phyloP scores from a whole-genome alignment of 2,329 filamentous ascomycete genomes.

The Sporothrix variecibatus region DNA sequence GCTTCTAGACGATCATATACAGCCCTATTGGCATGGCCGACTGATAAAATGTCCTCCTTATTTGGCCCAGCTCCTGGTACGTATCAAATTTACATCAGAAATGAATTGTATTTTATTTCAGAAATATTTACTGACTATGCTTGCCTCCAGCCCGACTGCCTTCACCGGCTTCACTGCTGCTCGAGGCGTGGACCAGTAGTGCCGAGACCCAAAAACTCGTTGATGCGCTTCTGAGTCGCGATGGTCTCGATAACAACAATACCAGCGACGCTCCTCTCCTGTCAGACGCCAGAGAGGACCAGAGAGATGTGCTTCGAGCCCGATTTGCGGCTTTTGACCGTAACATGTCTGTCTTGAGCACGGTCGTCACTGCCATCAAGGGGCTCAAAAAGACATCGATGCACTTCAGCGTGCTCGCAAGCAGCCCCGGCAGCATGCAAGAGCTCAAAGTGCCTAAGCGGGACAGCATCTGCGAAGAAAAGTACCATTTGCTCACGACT shows the following conservation, averaged over 20 bases:
- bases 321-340: constrained; percentile 27
- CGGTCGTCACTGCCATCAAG: constrained; percentile 28
- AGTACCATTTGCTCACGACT: neutral
- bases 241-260: neutral
- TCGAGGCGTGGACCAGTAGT: constrained; percentile 30
- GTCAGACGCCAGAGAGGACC: neutral
- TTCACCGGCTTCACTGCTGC: constrained; percentile 24
- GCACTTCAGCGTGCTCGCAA: constrained; percentile 11
- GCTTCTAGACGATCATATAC: neutral
- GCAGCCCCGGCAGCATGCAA: neutral
- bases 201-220: constrained; percentile 24
- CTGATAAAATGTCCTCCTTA: constrained; percentile 20
- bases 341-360: constrained; percentile 25
- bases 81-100: neutral
- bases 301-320: neutral
- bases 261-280: neutral
- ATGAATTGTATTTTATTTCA: too few relatives aligned
- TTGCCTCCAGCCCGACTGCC: constrained; percentile 25
- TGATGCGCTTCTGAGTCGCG: constrained; percentile 15
- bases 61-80: constrained; percentile 29
- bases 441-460: constrained; percentile 19
- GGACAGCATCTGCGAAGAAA: neutral
- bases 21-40: neutral
- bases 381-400: constrained; percentile 19
- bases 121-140: neutral